phyloP scores from a whole-genome alignment of 73 alveolate genomes.

The Uronychia setigera region DNA sequence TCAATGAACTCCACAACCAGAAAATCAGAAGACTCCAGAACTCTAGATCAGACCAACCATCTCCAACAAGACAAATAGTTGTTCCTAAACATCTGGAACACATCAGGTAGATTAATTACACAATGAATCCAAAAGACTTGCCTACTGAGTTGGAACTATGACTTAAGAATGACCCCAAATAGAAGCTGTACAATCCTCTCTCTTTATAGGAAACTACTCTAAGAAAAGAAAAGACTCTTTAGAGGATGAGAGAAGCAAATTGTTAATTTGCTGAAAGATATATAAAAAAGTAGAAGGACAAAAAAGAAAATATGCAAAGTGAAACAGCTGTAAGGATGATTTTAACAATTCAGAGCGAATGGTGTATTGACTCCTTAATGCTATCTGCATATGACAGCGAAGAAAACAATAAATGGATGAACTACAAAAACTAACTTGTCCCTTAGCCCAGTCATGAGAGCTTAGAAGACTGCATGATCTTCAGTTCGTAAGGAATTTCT shows the following conservation, averaged over 20 bases:
- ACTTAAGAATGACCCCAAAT: neutral
- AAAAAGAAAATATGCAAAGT: neutral
- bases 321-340: neutral
- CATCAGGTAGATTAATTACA: neutral
- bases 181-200: slow-evolving; percentile 1
- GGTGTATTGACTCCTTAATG: neutral
- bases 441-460: neutral
- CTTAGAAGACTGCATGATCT: neutral
- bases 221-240: neutral
- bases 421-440: neutral
- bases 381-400: neutral
- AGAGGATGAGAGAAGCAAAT: neutral
- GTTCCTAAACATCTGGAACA: neutral
- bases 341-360: neutral
- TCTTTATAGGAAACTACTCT: neutral
- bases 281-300: neutral
- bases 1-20: neutral
- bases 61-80: neutral
- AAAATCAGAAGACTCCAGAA: neutral
- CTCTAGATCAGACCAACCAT: neutral
- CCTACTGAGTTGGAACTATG: neutral
- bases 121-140: neutral
- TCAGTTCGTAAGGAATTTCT: neutral
- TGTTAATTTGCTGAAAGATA: neutral
- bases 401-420: neutral